These are phyloP conservation scores for Solanum pennellii DNA, from an alignment of 257 asterid genomes.

Conservation along the genomic window DNA sequence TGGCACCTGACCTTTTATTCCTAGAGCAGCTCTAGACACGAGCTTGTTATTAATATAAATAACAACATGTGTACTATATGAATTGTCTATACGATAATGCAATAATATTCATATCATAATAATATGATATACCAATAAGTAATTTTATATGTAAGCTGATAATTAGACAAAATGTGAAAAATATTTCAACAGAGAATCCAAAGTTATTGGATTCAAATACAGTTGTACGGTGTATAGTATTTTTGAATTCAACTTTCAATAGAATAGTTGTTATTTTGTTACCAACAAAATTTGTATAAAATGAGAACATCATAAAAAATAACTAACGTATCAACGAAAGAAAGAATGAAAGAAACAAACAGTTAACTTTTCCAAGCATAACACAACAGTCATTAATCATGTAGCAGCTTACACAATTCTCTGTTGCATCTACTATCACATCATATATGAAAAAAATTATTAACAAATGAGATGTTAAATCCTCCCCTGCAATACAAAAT, in stretches of 20 bases:
- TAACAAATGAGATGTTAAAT: constrained; percentile 10
- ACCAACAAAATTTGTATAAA: neutral
- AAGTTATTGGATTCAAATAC: no score
- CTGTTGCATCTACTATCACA: constrained; percentile 87
- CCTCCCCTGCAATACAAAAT: neutral
- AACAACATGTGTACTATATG: no score
- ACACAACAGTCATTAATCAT: constrained; percentile 91
- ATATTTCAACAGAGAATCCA: no score
- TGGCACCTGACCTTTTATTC: no score
- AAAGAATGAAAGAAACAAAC: neutral
- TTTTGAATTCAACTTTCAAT: neutral
- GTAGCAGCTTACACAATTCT: constrained; percentile 87
- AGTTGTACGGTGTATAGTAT: neutral
- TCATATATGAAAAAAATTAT: constrained; percentile 47
- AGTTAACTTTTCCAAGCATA: constrained; percentile 68
- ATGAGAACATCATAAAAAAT: neutral
- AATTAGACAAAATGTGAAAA: no score
- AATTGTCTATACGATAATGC: no score
- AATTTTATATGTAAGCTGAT: no score
- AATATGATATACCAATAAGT: no score
- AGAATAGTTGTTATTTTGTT: neutral
- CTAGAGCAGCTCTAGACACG: no score
- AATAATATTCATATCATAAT: no score
- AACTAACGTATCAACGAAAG: neutral
- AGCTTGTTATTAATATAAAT: no score